phyloP scores from a whole-genome alignment of 2,329 filamentous ascomycete genomes.

The Colletotrichum sp. region DNA sequence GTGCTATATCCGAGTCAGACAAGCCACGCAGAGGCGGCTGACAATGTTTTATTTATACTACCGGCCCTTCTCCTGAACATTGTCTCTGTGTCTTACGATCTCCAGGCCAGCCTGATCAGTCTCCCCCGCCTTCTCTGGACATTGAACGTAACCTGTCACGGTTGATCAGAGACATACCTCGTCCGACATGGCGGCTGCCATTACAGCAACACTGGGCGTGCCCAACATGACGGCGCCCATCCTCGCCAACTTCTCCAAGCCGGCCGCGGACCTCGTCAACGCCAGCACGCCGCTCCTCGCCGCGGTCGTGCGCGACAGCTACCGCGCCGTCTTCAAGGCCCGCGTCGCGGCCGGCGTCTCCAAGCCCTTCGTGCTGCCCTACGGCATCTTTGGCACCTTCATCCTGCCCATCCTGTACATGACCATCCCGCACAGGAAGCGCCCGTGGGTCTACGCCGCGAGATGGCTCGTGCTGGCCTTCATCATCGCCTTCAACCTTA shows the following conservation, averaged over 20 bases:
- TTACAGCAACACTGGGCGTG: not conserved
- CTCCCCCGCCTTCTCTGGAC: not conserved
- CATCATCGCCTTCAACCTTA: conserved; percentile 47
- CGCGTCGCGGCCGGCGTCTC: conserved; percentile 41
- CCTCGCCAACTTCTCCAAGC: conserved; percentile 1
- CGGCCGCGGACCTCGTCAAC: conserved; percentile 1
- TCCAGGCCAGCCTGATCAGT: not conserved
- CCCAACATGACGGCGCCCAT: conserved; percentile 1
- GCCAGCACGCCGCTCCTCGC: conserved; percentile 19
- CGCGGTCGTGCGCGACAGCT: conserved; percentile 28
- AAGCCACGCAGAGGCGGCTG: not conserved
- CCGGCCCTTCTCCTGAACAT: not conserved
- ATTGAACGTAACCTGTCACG: not conserved
- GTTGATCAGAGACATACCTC: not conserved
- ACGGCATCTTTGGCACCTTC: conserved; percentile 51
- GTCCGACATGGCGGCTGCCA: conserved; percentile 3
- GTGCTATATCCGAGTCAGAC: not conserved
- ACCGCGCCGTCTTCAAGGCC: conserved; percentile 40
- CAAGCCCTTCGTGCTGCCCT: conserved; percentile 58
- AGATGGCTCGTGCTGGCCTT: conserved; percentile 54
- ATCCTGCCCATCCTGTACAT: conserved; percentile 61
- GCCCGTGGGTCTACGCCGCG: conserved; percentile 54
- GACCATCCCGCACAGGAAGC: conserved; percentile 55
- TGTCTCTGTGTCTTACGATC: not conserved
- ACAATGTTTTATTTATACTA: conserved; percentile 7